Evolutionary conservation across 73 alveolate species (phyloP), one percentile per base, ranked within the genome.

Genomic region (Blepharisma stoltei): DNA sequence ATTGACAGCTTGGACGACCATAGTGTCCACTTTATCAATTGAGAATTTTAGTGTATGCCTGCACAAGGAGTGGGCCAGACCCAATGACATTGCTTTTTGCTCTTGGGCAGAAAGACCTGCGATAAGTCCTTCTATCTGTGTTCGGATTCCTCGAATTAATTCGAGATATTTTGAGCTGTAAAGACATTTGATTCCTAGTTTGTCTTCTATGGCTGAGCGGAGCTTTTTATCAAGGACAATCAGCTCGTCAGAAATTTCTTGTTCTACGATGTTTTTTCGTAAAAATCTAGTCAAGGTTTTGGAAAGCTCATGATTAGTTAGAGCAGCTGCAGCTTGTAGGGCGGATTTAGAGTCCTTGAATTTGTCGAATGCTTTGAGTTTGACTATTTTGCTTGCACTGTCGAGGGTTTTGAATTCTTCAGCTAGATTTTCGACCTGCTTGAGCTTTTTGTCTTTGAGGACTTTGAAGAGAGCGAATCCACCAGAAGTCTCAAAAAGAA

Each of bases 1-100:
- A 0, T 97, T 96, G 60, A 97, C 98, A 27, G 99, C 99, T 87
- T 97, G 94, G 27, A 93, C 93, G 52, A 96, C 93, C 99, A 96
- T 96, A 55, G 97, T 88, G 81, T 96, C 99, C 20, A 96, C 98
- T 87, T 96, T 96, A 80, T 96, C 99, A 78, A 96, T 80, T 52
- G 99, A 90, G 88, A 96, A 96, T 77, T 96, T 94, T 20, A 96
- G 80, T 77, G 90, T 92, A 78, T 96, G 95, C 55, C 99, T 81
- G 70, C 97, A 95, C 71, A 93, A 81, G 52, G 97, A 92, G 83
- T 96, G 99, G 47, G 99, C 97, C 52, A 96, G 97, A 77, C 99
- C 99, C 25, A 96, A 93, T 25, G 97, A 89, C 97, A 96, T 95
- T 54, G 78, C 88, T 78, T 83, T 88, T 84, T 94, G 89, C 76